Conservation (phyloP, 78 protist species). For the Pelomyxa schiedti region DNA sequence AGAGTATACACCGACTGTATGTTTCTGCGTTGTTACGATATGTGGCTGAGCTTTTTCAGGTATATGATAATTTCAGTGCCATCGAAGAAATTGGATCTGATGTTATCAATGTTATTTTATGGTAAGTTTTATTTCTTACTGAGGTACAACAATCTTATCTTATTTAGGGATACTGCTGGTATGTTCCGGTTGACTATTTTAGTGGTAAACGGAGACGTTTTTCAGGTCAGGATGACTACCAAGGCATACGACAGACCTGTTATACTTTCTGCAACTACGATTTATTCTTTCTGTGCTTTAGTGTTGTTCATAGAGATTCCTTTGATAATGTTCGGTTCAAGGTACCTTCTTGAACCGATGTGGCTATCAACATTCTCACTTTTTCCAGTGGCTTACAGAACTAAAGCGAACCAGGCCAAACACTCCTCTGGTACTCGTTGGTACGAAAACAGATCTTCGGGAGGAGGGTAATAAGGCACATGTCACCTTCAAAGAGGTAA, state of each 20-base stretch:
- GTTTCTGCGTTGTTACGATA: neutral
- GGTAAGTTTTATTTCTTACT: too few relatives aligned
- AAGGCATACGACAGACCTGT: slow-evolving; percentile 37
- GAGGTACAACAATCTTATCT: too few relatives aligned
- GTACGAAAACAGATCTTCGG: slow-evolving; percentile 52
- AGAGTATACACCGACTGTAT: slow-evolving; percentile 26
- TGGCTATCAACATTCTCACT: neutral
- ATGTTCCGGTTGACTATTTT: too few relatives aligned
- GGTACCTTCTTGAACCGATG: neutral
- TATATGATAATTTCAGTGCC: slow-evolving; percentile 53
- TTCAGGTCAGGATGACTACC: slow-evolving; percentile 57
- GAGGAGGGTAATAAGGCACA: slow-evolving; percentile 10
- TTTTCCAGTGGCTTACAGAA: slow-evolving; percentile 43
- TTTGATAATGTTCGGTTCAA: slow-evolving; percentile 50
- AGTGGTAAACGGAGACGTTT: neutral
- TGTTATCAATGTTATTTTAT: slow-evolving; percentile 46
- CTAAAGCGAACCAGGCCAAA: slow-evolving; percentile 33
- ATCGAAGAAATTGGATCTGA: slow-evolving; percentile 55
- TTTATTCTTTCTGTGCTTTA: slow-evolving; percentile 44
- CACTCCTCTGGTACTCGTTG: slow-evolving; percentile 49
- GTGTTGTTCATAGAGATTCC: slow-evolving; percentile 49
- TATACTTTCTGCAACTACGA: slow-evolving; percentile 48
- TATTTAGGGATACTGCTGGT: too few relatives aligned
- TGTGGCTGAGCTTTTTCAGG: neutral
- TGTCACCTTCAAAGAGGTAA: slow-evolving; percentile 24